Percentiles rank a stretch among this genome's conserved stretches.
Conservation (phyloP, 352 stramenopile species). For the Phytophthora pistaciae region DNA sequence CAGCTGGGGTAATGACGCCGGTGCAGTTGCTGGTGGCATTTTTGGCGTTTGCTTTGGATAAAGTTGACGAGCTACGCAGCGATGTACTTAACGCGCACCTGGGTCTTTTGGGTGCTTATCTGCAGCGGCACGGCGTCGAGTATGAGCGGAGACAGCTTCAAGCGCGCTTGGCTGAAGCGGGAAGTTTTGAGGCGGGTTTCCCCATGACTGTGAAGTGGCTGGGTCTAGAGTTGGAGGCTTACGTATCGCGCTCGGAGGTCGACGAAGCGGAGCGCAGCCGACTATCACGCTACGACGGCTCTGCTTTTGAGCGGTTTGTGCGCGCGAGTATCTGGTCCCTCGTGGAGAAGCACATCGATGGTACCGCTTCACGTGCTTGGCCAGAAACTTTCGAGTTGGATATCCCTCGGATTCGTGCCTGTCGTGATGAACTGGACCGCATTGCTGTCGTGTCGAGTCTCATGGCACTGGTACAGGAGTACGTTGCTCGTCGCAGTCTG, state of each 20-base stretch:
- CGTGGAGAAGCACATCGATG: slow-evolving; percentile 64
- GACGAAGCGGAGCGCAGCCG: slow-evolving; percentile 25
- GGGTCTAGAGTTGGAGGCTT: slow-evolving; percentile 38
- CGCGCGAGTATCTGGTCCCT: slow-evolving; percentile 56
- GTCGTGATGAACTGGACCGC: slow-evolving; percentile 65
- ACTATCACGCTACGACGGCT: slow-evolving; percentile 39
- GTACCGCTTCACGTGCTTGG: slow-evolving; percentile 44
- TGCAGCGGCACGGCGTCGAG: slow-evolving; percentile 64
- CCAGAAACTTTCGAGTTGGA: slow-evolving; percentile 77
- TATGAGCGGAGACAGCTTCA: slow-evolving; percentile 75
- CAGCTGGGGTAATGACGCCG: slow-evolving; percentile 21
- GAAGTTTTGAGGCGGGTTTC: slow-evolving; percentile 35
- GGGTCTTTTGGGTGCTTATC: slow-evolving; percentile 56
- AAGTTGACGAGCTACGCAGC: slow-evolving; percentile 69
- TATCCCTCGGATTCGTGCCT: slow-evolving; percentile 56
- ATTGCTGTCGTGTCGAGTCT: slow-evolving; percentile 67
- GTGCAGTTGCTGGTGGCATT: slow-evolving; percentile 64
- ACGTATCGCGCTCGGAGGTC: slow-evolving; percentile 37
- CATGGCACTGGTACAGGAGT: slow-evolving; percentile 68
- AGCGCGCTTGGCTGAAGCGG: slow-evolving; percentile 35
- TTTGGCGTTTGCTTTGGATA: slow-evolving; percentile 69
- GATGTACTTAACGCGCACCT: slow-evolving; percentile 76
- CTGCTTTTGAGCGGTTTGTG: slow-evolving; percentile 58
- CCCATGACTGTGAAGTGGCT: slow-evolving; percentile 66
- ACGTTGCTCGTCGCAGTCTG: slow-evolving; percentile 45